phyloP scores from a whole-genome alignment of 176 grass and related monocot genomes.

The Pontederia paniculata region DNA sequence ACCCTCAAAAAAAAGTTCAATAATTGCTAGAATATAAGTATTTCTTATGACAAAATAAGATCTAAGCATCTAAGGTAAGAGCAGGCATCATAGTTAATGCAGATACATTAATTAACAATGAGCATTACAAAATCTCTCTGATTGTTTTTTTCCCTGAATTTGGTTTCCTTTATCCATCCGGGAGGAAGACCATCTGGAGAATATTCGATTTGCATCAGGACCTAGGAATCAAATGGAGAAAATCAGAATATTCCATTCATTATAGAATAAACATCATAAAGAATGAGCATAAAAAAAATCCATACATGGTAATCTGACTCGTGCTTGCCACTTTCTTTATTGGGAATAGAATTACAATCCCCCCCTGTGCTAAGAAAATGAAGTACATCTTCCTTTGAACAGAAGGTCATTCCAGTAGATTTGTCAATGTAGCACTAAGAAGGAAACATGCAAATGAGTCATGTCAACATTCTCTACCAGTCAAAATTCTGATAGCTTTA shows the following conservation, averaged over 20 bases:
- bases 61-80: no score
- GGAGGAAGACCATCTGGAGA: not conserved
- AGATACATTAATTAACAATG: no score
- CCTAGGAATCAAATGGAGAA: not conserved
- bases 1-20: no score
- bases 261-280: not conserved
- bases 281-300: not conserved
- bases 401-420: constrained; percentile 7
- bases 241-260: not conserved
- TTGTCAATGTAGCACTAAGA: constrained; percentile 1
- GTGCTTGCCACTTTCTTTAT: not conserved
- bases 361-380: not conserved
- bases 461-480: not conserved
- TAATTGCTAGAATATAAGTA: no score
- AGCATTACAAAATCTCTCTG: no score
- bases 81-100: no score
- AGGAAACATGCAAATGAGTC: not conserved
- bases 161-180: constrained; percentile 11
- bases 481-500: not conserved
- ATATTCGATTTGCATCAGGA: constrained; percentile 2
- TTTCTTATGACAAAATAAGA: no score
- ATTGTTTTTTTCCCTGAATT: not conserved
- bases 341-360: not conserved
- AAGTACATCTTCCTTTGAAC: constrained; percentile 16
- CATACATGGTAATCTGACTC: not conserved